phyloP scores from a whole-genome alignment of 2,329 filamentous ascomycete genomes.

The Verticillium klebahnii region DNA sequence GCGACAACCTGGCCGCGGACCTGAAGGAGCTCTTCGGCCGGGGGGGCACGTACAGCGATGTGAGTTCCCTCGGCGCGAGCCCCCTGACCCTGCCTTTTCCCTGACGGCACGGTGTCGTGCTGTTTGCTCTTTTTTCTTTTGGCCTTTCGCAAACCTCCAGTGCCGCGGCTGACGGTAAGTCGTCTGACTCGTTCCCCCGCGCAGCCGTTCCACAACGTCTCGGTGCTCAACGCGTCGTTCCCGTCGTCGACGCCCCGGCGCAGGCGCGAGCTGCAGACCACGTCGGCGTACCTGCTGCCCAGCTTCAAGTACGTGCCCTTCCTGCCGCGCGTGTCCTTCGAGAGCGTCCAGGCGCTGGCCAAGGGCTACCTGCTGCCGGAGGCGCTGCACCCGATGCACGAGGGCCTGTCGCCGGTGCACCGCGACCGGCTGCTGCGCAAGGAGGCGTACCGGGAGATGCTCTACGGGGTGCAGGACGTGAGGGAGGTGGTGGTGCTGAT shows the following conservation, averaged over 20 bases:
- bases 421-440: slow-evolving; percentile 46
- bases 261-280: slow-evolving; percentile 40
- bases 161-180: slow-evolving; percentile 26
- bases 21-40: slow-evolving; percentile 66
- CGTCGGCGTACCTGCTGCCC: slow-evolving; percentile 74
- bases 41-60: slow-evolving; percentile 63
- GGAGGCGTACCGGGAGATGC: slow-evolving; percentile 44
- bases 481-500: slow-evolving; percentile 73
- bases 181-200: slow-evolving; percentile 1
- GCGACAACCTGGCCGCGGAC: slow-evolving; percentile 63
- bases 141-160: neutral
- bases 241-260: slow-evolving; percentile 46
- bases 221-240: slow-evolving; percentile 74
- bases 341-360: slow-evolving; percentile 52
- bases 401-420: slow-evolving; percentile 53
- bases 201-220: slow-evolving; percentile 79
- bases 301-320: slow-evolving; percentile 76
- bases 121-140: neutral
- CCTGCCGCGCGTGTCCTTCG: slow-evolving; percentile 58
- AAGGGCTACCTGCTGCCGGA: slow-evolving; percentile 63
- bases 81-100: too few relatives aligned
- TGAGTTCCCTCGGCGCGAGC: slow-evolving; percentile 29
- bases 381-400: slow-evolving; percentile 57
- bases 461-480: slow-evolving; percentile 57
- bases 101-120: too few relatives aligned